Conservation (phyloP, 805 yeast genomes). For the Ogataea trehaloabstinens region DNA sequence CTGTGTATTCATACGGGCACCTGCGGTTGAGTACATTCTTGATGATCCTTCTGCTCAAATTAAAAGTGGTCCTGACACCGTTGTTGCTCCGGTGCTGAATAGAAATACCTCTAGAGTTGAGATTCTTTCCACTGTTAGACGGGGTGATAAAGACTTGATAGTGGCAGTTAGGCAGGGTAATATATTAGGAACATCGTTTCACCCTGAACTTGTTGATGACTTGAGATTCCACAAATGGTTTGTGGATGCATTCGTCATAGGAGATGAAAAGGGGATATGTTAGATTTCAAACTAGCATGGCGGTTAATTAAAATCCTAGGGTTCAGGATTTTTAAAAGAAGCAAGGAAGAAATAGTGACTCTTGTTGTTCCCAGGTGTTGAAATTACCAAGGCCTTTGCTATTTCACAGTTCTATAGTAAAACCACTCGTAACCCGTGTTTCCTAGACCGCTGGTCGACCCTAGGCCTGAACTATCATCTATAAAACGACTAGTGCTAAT, state of each 20-base stretch:
- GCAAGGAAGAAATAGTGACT: too few species aligned
- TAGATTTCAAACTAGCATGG: not conserved
- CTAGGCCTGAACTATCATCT: too few species aligned
- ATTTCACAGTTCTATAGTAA: too few species aligned
- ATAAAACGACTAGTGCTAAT: too few species aligned
- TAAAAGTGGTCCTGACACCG: constrained; percentile 1
- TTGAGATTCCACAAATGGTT: constrained; percentile 70
- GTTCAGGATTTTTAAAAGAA: too few species aligned
- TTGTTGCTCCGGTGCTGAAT: constrained; percentile 8
- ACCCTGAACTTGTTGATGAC: constrained; percentile 66
- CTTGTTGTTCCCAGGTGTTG: too few species aligned
- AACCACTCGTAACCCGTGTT: too few species aligned
- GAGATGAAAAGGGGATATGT: too few species aligned
- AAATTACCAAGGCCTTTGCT: too few species aligned
- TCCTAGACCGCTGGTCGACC: too few species aligned
- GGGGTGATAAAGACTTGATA: constrained; percentile 37
- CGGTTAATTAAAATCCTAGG: not conserved
- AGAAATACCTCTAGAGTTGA: constrained; percentile 35
- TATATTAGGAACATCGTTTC: constrained; percentile 72
- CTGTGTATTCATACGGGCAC: constrained; percentile 71
- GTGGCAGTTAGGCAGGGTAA: constrained; percentile 75
- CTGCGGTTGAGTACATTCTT: constrained; percentile 44
- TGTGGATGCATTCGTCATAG: constrained; percentile 52
- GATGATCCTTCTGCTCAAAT: not conserved
- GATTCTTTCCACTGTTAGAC: constrained; percentile 39